phyloP scores from a whole-genome alignment of 768 basidiomycete species.

The Phylloporus sp. region DNA sequence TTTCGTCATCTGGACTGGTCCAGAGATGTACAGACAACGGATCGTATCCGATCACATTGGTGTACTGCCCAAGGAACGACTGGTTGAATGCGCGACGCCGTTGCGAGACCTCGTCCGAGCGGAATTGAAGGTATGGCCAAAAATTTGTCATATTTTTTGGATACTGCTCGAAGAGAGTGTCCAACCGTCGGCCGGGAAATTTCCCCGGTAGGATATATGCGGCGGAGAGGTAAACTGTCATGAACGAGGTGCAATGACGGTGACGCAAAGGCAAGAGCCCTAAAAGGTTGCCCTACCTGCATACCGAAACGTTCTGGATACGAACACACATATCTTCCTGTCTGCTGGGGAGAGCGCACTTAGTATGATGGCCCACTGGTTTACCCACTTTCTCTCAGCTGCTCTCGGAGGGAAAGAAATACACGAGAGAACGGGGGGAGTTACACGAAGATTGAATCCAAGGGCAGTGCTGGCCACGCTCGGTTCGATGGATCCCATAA shows the following conservation, averaged over 20 bases:
- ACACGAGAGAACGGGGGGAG: constrained; percentile 29
- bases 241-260: background rate
- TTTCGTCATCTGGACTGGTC: constrained; percentile 55
- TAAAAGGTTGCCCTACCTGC: constrained; percentile 41
- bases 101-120: constrained; percentile 40
- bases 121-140: constrained; percentile 66
- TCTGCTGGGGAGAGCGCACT: constrained; percentile 44
- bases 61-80: constrained; percentile 48
- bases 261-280: constrained; percentile 2
- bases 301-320: constrained; percentile 61
- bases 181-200: constrained; percentile 51
- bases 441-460: background rate
- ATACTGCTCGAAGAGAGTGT: constrained; percentile 35
- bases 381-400: constrained; percentile 53
- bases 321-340: constrained; percentile 43
- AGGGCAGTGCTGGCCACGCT: background rate
- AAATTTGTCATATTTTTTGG: constrained; percentile 51
- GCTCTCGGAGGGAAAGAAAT: constrained; percentile 58
- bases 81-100: constrained; percentile 39
- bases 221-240: constrained; percentile 62
- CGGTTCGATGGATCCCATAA: background rate
- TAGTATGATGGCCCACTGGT: constrained; percentile 51
- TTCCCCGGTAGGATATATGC: constrained; percentile 40
- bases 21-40: constrained; percentile 48
- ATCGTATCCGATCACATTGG: constrained; percentile 26